Evolutionary conservation across 495 filamentous ascomycete genomes (phyloP).

Genomic region (Penicillium verhagenii): DNA sequence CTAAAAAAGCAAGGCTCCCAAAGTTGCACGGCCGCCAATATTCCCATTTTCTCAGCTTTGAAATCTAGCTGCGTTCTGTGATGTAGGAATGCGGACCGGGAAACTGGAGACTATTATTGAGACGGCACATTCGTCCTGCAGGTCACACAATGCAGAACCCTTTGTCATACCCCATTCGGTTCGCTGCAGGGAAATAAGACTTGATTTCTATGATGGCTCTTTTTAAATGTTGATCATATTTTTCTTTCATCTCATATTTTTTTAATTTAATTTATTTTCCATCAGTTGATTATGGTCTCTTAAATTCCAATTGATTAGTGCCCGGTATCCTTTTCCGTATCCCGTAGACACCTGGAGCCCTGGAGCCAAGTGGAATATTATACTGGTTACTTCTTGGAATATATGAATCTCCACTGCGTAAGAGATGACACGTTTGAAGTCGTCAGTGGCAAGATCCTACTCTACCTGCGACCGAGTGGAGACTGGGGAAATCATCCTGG

Average conservation of each 20-base stretch:
- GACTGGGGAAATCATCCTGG: constrained; percentile 15
- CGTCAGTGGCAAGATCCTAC: constrained; percentile 18
- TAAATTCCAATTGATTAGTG: too few species aligned
- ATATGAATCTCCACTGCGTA: neutral
- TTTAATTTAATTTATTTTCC: too few species aligned
- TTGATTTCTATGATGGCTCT: neutral
- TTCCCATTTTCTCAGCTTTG: too few species aligned
- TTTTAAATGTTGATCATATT: constrained; percentile 9
- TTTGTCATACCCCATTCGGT: neutral
- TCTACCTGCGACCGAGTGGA: constrained; percentile 22
- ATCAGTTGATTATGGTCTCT: too few species aligned
- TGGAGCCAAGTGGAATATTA: neutral
- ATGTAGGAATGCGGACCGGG: neutral
- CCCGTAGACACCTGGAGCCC: too few species aligned
- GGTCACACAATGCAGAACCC: neutral
- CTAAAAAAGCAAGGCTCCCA: neutral
- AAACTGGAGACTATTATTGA: too few species aligned
- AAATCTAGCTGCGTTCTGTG: neutral
- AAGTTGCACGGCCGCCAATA: too few species aligned
- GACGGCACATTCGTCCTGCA: neutral
- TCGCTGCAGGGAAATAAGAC: neutral
- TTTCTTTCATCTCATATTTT: neutral
- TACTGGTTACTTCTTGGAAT: neutral
- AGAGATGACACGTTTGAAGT: constrained; percentile 11
- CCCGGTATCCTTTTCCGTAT: too few species aligned